Percentiles rank a stretch among this genome's conserved stretches.
Conservation (phyloP, 352 stramenopile genomes). For the Salisapilia sapeloensis region DNA sequence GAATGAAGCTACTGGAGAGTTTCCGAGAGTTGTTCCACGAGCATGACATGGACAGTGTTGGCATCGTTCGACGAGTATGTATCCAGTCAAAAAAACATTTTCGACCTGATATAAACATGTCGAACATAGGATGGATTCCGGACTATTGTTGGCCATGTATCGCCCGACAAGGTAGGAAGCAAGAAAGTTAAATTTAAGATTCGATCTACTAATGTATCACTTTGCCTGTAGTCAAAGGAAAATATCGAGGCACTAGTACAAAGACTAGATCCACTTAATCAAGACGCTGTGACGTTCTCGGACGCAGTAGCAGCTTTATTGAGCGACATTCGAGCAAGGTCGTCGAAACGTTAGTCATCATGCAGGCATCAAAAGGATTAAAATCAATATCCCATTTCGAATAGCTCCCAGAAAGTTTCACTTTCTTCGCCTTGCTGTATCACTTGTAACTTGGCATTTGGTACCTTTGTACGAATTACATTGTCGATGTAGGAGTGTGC, state of each 20-base stretch:
- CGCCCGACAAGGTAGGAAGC: slow-evolving; percentile 15
- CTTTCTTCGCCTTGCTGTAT: slow-evolving; percentile 20
- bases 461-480: background rate
- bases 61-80: slow-evolving; percentile 29
- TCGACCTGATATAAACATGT: slow-evolving; percentile 2
- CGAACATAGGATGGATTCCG: slow-evolving; percentile 19
- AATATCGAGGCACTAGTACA: slow-evolving; percentile 23
- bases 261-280: slow-evolving; percentile 35
- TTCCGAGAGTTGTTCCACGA: slow-evolving; percentile 31
- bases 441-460: too few species aligned
- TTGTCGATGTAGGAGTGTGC: slow-evolving; percentile 4
- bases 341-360: slow-evolving; percentile 6
- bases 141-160: slow-evolving; percentile 11
- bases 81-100: slow-evolving; percentile 1
- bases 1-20: slow-evolving; percentile 33
- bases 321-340: slow-evolving; percentile 8
- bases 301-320: slow-evolving; percentile 18
- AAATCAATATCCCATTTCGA: slow-evolving; percentile 37
- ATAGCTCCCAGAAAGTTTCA: slow-evolving; percentile 36
- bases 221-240: slow-evolving; percentile 9
- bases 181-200: background rate
- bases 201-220: slow-evolving; percentile 1
- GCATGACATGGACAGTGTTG: slow-evolving; percentile 31
- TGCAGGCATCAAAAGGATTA: background rate
- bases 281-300: slow-evolving; percentile 67